These are phyloP conservation scores for Alternaria triticina DNA, from an alignment of 2,329 filamentous ascomycete species.

Conservation along the genomic window DNA sequence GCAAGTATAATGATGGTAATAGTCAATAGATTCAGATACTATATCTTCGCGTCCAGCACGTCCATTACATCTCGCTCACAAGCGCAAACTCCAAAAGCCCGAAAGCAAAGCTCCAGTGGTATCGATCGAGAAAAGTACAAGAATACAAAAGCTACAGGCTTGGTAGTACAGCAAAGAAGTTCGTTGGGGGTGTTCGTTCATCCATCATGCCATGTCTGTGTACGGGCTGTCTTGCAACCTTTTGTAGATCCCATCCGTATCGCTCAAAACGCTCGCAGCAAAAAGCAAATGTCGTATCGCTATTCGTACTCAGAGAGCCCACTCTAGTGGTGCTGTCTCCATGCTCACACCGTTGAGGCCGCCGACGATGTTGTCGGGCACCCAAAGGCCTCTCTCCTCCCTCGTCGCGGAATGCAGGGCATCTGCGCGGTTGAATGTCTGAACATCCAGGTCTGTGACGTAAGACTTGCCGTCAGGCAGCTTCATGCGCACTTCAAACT, in stretches of 20 bases:
- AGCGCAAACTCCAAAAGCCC: not conserved
- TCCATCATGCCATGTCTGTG: conserved; percentile 22
- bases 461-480: conserved; percentile 73
- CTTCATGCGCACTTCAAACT: conserved; percentile 89
- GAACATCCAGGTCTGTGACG: conserved; percentile 90
- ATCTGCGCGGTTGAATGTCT: conserved; percentile 86
- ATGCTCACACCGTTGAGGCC: not conserved
- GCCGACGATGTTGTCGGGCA: conserved; percentile 69
- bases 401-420: conserved; percentile 80
- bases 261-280: conserved; percentile 11
- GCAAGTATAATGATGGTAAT: not conserved
- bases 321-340: conserved; percentile 5
- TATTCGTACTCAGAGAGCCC: conserved; percentile 1
- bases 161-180: conserved; percentile 15
- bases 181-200: conserved; percentile 3
- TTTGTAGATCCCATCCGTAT: conserved; percentile 9
- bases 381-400: conserved; percentile 87
- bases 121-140: conserved; percentile 14
- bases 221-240: conserved; percentile 24
- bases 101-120: conserved; percentile 13
- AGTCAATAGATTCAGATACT: conserved; percentile 6
- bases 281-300: conserved; percentile 10
- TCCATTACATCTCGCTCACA: conserved; percentile 2
- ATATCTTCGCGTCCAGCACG: conserved; percentile 13
- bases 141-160: conserved; percentile 1